Percentiles rank a stretch among this genome's conserved stretches.
Evolutionary conservation across 1,284 basidiomycete genomes (phyloP).

Genomic region (Rhodotorula sp.): DNA sequence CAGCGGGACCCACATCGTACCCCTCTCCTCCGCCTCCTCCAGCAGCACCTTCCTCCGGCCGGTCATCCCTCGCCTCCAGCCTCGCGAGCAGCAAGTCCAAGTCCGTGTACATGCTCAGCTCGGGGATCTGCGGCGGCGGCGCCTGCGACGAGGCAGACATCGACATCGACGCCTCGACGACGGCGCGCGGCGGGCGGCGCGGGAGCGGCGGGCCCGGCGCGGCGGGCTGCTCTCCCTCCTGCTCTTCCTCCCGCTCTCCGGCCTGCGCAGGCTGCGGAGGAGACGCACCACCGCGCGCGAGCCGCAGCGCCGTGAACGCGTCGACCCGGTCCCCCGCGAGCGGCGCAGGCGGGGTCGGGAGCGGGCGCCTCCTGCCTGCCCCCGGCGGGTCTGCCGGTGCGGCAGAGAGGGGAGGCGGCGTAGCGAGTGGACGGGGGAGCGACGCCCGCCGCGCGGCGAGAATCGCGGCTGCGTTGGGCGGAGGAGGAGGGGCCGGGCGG

Average conservation of each 20-base stretch:
- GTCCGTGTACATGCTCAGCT: conserved; percentile 38
- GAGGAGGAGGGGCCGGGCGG: not conserved
- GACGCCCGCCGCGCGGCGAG: conserved; percentile 9
- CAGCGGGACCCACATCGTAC: conserved; percentile 38
- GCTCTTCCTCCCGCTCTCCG: too few relatives aligned
- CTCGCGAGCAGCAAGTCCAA: conserved; percentile 39
- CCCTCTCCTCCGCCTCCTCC: not conserved
- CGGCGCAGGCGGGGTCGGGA: conserved; percentile 20
- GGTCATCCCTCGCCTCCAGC: conserved; percentile 21
- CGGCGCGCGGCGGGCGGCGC: conserved; percentile 9
- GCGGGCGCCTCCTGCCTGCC: not conserved
- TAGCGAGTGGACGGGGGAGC: not conserved
- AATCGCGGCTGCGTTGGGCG: not conserved
- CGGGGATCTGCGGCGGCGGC: conserved; percentile 1
- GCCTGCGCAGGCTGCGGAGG: not conserved
- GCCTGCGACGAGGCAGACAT: not conserved
- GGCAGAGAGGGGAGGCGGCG: not conserved
- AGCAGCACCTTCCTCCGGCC: not conserved
- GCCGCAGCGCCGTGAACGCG: conserved; percentile 26
- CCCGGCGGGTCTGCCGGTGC: not conserved
- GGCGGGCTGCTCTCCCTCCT: not conserved
- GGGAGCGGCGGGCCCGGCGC: conserved; percentile 27
- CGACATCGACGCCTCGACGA: not conserved
- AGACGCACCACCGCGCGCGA: not conserved
- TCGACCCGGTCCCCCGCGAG: conserved; percentile 19